A percentile compares a stretch with the other conserved stretches of the same genome.
Evolutionary conservation across 2,329 filamentous ascomycete genomes (phyloP).

Genomic region (Aspergillus sp.): DNA sequence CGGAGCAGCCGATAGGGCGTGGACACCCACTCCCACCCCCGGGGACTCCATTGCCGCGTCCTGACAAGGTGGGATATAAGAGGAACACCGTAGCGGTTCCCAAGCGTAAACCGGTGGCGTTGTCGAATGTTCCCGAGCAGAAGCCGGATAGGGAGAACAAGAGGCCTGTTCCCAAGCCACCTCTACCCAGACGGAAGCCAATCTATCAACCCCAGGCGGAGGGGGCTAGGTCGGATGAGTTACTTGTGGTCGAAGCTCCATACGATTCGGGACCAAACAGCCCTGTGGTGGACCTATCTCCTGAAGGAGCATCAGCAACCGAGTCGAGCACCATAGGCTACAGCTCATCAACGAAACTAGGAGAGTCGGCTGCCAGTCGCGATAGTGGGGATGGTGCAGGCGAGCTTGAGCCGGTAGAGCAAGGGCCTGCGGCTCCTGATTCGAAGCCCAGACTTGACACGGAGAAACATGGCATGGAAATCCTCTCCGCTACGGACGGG

Average conservation of each 20-base stretch:
- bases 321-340: constrained; percentile 11
- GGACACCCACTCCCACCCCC: constrained; percentile 80
- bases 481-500: constrained; percentile 23
- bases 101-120: constrained; percentile 64
- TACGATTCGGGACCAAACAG: constrained; percentile 58
- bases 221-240: constrained; percentile 48
- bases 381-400: background rate
- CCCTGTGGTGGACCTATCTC: constrained; percentile 28
- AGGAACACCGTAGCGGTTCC: constrained; percentile 60
- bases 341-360: background rate
- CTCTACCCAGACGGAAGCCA: constrained; percentile 52
- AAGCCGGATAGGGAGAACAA: constrained; percentile 32
- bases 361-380: background rate
- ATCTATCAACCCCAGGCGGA: constrained; percentile 33
- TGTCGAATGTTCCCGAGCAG: constrained; percentile 41
- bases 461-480: constrained; percentile 20
- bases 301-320: constrained; percentile 15
- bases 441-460: background rate
- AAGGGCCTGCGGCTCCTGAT: background rate
- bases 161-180: constrained; percentile 46
- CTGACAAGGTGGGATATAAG: constrained; percentile 59
- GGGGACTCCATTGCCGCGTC: constrained; percentile 73
- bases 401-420: background rate
- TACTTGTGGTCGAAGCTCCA: constrained; percentile 68
- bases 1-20: constrained; percentile 73